phyloP scores from a whole-genome alignment of 805 yeast genomes.

The Pichia pseudocactophila region DNA sequence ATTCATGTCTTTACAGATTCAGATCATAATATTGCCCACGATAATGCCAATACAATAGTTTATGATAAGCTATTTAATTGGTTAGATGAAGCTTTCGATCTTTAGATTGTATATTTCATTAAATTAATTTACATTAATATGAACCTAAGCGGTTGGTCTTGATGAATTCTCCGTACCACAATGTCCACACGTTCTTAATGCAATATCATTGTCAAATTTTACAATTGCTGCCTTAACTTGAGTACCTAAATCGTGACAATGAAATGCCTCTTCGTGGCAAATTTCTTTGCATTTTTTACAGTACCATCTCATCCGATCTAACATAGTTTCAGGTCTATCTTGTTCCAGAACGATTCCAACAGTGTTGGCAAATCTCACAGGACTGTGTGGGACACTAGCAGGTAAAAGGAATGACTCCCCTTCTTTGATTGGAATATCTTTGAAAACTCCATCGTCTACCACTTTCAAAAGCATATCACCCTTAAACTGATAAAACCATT shows the following conservation, averaged over 20 bases:
- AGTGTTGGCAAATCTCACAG: constrained; percentile 77
- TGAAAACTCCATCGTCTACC: constrained; percentile 70
- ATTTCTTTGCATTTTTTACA: constrained; percentile 59
- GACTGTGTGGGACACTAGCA: constrained; percentile 79
- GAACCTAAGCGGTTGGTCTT: constrained; percentile 31
- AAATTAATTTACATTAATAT: too few species aligned
- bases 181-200: constrained; percentile 59
- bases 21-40: constrained; percentile 72
- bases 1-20: constrained; percentile 88
- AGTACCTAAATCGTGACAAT: constrained; percentile 76
- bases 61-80: constrained; percentile 64
- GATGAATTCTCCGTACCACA: constrained; percentile 71
- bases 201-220: constrained; percentile 52
- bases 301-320: constrained; percentile 82
- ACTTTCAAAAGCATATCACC: constrained; percentile 81
- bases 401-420: constrained; percentile 88
- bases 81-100: constrained; percentile 49
- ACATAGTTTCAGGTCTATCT: constrained; percentile 65
- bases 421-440: constrained; percentile 65
- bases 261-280: constrained; percentile 62
- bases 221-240: constrained; percentile 81
- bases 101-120: neutral
- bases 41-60: constrained; percentile 70
- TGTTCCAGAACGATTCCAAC: constrained; percentile 90
- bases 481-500: constrained; percentile 81